phyloP scores from a whole-genome alignment of 108 stramenopile genomes.

The Schizochytrium sp. region DNA sequence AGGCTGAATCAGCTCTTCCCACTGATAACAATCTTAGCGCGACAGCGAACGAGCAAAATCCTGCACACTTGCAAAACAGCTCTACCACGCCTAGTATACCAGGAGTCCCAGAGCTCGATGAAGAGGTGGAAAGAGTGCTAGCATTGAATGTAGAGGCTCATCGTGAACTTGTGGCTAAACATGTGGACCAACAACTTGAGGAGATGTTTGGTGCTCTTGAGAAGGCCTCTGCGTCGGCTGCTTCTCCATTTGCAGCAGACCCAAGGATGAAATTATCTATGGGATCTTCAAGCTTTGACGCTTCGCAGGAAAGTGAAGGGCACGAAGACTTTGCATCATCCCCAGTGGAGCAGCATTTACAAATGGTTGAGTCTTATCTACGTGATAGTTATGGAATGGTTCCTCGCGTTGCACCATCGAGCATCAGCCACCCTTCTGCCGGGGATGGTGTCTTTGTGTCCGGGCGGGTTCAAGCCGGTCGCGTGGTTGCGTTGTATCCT shows the following conservation, averaged over 20 bases:
- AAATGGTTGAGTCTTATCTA: background rate
- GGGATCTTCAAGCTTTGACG: slow-evolving; percentile 5
- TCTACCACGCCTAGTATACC: background rate
- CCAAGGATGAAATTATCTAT: background rate
- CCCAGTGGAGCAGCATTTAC: slow-evolving; percentile 15
- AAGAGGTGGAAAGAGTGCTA: background rate
- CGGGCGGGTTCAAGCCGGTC: background rate
- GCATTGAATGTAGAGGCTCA: background rate
- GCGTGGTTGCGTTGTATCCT: slow-evolving; percentile 49
- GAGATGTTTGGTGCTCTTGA: slow-evolving; percentile 21
- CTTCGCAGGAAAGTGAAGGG: background rate
- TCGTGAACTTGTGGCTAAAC: background rate
- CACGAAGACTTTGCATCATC: background rate
- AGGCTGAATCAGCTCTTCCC: background rate
- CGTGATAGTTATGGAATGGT: background rate
- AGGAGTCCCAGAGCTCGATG: background rate
- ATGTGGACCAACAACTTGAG: background rate
- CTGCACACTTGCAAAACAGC: background rate
- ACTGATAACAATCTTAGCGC: background rate
- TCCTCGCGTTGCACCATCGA: background rate
- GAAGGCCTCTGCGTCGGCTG: background rate
- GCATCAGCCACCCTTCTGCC: background rate
- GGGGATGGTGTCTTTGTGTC: slow-evolving; percentile 24
- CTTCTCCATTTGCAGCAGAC: background rate
- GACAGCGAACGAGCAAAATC: background rate